Evolutionary conservation across 495 filamentous ascomycete species (phyloP).

Genomic region (Stereocaulon alpinum): DNA sequence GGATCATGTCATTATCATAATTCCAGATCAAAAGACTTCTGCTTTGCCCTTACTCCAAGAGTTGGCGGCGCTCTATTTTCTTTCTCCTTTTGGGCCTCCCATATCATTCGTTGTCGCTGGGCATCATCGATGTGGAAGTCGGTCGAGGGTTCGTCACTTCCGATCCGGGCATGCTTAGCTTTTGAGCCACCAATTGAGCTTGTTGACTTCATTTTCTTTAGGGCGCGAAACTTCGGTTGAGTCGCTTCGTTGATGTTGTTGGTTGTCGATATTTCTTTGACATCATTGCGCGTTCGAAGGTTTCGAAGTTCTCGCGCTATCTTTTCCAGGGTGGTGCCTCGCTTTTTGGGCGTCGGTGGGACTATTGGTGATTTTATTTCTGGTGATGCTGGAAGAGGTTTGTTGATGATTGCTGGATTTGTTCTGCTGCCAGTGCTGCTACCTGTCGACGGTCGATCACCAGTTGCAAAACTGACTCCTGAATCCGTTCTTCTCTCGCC

Average conservation of each 20-base stretch:
- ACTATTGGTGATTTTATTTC: conserved; percentile 19
- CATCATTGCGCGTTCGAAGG: conserved; percentile 28
- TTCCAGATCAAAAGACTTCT: background rate
- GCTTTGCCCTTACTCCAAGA: background rate
- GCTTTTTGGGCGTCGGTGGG: conserved; percentile 29
- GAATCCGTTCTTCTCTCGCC: conserved; percentile 52
- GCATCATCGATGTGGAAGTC: conserved; percentile 41
- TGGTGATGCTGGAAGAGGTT: conserved; percentile 35
- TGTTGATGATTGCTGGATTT: conserved; percentile 26
- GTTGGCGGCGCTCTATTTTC: conserved; percentile 20
- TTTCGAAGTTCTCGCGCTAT: conserved; percentile 48
- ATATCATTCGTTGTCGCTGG: conserved; percentile 38
- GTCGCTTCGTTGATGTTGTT: conserved; percentile 12
- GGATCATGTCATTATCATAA: background rate
- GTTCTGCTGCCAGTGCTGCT: conserved; percentile 24
- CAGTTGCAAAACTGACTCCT: conserved; percentile 48
- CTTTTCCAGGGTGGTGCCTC: conserved; percentile 46
- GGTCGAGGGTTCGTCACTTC: conserved; percentile 17
- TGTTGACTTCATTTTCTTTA: conserved; percentile 43
- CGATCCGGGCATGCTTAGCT: conserved; percentile 24
- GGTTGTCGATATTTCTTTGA: conserved; percentile 17
- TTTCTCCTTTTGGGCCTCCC: conserved; percentile 37
- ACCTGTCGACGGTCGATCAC: conserved; percentile 28
- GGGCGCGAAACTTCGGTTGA: conserved; percentile 24
- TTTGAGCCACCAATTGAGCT: conserved; percentile 26